phyloP scores from a whole-genome alignment of 768 basidiomycete genomes.

The Mycena pura region DNA sequence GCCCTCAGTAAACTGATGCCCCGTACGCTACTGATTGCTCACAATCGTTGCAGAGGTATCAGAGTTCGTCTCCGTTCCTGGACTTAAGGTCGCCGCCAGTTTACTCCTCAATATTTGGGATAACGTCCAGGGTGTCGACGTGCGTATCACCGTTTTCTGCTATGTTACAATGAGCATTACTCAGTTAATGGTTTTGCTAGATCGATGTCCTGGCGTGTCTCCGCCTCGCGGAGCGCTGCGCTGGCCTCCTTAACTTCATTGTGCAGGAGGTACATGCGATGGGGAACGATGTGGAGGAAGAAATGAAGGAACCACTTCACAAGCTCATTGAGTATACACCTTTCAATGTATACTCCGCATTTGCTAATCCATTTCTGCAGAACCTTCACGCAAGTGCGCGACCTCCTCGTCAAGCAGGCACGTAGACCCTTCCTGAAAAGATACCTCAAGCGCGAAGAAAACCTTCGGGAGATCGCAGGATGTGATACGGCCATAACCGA shows the following conservation, averaged over 20 bases:
- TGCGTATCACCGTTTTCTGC: constrained; percentile 38
- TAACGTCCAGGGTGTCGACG: constrained; percentile 59
- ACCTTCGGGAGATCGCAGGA: constrained; percentile 49
- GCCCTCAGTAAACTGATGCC: constrained; percentile 41
- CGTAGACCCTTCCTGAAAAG: constrained; percentile 71
- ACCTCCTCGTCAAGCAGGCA: constrained; percentile 58
- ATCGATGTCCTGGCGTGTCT: constrained; percentile 67
- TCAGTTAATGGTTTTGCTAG: constrained; percentile 49
- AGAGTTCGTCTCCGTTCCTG: constrained; percentile 57
- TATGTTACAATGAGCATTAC: background rate
- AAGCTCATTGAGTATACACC: constrained; percentile 49
- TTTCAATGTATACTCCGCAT: background rate
- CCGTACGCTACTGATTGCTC: constrained; percentile 39
- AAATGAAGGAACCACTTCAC: constrained; percentile 53
- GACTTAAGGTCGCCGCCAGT: constrained; percentile 52
- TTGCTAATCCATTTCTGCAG: background rate
- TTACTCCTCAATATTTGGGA: constrained; percentile 65
- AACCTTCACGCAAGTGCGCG: constrained; percentile 44
- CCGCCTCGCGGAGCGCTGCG: constrained; percentile 67
- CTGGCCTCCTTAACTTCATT: constrained; percentile 62
- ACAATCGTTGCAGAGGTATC: constrained; percentile 46
- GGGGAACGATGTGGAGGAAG: constrained; percentile 47
- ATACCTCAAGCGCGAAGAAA: constrained; percentile 72
- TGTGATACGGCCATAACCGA: constrained; percentile 63
- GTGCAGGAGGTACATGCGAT: constrained; percentile 58